These are phyloP conservation scores for Sarcocystis neurona DNA, from an alignment of 169 alveolate species.

Conservation along the genomic window DNA sequence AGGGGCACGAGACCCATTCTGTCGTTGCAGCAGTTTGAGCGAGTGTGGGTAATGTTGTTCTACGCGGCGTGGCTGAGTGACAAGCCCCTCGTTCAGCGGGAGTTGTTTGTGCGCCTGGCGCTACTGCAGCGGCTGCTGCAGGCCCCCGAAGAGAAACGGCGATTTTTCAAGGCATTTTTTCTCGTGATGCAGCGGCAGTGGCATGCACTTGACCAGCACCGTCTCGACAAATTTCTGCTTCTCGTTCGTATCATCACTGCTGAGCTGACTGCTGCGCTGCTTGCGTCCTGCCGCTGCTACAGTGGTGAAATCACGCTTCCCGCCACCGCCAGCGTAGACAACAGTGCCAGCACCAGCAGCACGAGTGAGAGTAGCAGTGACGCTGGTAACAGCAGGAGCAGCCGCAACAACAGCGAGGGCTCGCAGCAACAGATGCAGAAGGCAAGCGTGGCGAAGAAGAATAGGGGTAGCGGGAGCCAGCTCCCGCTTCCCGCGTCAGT, in stretches of 20 bases:
- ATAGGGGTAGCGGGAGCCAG: too few relatives aligned
- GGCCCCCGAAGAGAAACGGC: conserved; percentile 22
- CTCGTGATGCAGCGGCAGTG: conserved; percentile 7
- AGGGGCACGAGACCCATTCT: too few relatives aligned
- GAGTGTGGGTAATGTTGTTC: conserved; percentile 15
- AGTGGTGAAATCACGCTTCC: too few relatives aligned
- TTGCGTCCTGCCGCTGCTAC: too few relatives aligned
- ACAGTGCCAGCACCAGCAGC: too few relatives aligned
- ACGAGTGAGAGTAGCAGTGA: too few relatives aligned
- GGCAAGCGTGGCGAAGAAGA: too few relatives aligned
- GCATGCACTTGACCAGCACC: conserved; percentile 30
- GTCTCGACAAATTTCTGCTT: conserved; percentile 48
- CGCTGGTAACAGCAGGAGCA: too few relatives aligned
- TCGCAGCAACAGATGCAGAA: too few relatives aligned
- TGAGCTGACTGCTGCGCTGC: conserved; percentile 23
- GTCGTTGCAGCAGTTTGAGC: conserved; percentile 1
- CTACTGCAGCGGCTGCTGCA: conserved; percentile 31
- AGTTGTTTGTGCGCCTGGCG: conserved; percentile 41
- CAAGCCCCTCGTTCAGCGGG: conserved; percentile 55
- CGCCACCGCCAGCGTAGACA: too few relatives aligned
- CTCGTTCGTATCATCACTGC: conserved; percentile 34
- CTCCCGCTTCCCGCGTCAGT: too few relatives aligned
- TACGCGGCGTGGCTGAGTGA: conserved; percentile 57
- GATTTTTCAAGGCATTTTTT: conserved; percentile 27
- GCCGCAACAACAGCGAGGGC: too few relatives aligned